Evolutionary conservation across 2,329 filamentous ascomycete species (phyloP), one percentile per base, ranked within the genome.

Genomic region (Colletotrichum nymphaeae): DNA sequence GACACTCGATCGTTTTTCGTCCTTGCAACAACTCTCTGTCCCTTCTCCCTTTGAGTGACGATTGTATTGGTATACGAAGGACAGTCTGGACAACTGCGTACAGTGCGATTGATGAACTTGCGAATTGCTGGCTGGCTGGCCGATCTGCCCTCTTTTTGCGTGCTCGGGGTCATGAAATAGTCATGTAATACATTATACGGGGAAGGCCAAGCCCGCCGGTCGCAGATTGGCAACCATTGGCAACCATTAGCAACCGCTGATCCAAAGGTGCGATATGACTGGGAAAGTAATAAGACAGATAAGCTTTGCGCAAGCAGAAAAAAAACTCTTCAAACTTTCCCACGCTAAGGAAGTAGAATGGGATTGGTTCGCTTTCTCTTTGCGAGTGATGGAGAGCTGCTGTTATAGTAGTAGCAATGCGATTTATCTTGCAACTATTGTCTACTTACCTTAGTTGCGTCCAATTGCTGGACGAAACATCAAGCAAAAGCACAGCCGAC

Each of bases 171-270:
- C 22, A 56, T 56, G n/a, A 22, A 26, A 35, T 30, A 49, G n/a
- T 35, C 59, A 62, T n/a, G 56, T 9, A 67, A 42, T 30, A 24
- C 24, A 24, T 24, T 24, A 24, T 24, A 56, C 32, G 28, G 57
- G n/a, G 26, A 32, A 49, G 28, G 53, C 66, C 70, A 73, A 64
- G 59, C 37, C 66, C 49, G 30, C 12, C n/a, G 35, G 24, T 32
- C 60, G 55, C 49, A 49, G 16, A 57, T 62, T 70, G 46, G 46
- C 67, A 70, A 55, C 32, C 32, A 60, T 73, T 62, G 66, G 67
- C 69, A 6, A 57, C 22, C 32, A 55, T 30, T 35, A 37, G 69
- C 70, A 63, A 56, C 28, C 70, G 62, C 49, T 56, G 63, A 24
- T 65, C 19, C 55, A 55, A 55, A 32, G 52, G 19, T 59, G 37